These are phyloP conservation scores for Athelia sp. DNA, from an alignment of 1,284 basidiomycete species.

Conservation along the genomic window DNA sequence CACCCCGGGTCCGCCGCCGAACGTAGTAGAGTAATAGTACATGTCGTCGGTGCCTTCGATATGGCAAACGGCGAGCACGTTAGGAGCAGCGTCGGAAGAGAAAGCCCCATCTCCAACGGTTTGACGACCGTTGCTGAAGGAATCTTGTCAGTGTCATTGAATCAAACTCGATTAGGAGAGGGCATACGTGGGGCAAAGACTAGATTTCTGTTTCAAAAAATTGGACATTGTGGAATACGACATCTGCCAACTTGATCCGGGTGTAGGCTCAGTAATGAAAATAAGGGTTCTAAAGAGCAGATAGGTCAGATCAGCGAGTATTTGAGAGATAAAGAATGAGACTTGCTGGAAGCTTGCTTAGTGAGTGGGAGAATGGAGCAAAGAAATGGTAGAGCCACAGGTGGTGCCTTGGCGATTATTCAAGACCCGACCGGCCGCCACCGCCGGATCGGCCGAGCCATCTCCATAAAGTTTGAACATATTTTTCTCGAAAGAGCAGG, in stretches of 20 bases:
- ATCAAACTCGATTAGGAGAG: constrained; percentile 17
- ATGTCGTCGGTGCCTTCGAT: constrained; percentile 72
- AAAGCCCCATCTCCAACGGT: constrained; percentile 91
- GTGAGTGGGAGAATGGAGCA: too few relatives aligned
- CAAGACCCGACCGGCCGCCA: neutral
- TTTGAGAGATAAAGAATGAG: too few relatives aligned
- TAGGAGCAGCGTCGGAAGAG: constrained; percentile 71
- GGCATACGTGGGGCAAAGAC: constrained; percentile 84
- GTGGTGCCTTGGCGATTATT: too few relatives aligned
- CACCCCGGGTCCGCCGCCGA: constrained; percentile 84
- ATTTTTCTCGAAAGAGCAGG: too few relatives aligned
- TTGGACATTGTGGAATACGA: constrained; percentile 64
- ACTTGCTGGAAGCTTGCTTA: too few relatives aligned
- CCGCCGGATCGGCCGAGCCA: too few relatives aligned
- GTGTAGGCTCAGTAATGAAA: constrained; percentile 2
- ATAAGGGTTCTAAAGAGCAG: neutral
- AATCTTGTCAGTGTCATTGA: constrained; percentile 10
- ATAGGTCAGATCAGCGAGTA: neutral
- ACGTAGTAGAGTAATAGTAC: constrained; percentile 85
- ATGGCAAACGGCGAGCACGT: constrained; percentile 79
- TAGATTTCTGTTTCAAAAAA: constrained; percentile 74
- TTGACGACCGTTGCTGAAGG: constrained; percentile 81
- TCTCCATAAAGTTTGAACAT: too few relatives aligned
- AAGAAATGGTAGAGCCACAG: too few relatives aligned
- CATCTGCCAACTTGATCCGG: constrained; percentile 78